Percentiles rank a stretch among this genome's conserved stretches.
Conservation (phyloP, 2,329 filamentous ascomycete species). For the Zelopaecilomyces penicillatus region DNA sequence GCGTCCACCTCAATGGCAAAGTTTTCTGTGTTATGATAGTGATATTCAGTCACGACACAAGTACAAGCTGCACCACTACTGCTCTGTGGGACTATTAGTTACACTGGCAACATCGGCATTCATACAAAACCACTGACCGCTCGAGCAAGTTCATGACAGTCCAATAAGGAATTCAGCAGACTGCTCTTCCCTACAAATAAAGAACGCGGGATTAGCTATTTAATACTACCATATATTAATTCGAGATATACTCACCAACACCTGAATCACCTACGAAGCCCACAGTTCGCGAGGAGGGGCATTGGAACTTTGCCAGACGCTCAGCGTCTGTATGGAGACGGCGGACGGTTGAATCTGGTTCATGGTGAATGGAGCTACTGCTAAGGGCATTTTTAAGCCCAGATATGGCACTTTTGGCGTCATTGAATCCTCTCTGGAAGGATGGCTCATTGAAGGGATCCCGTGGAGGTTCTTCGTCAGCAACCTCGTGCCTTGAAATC, state of each 20-base stretch:
- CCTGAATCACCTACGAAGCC: conserved; percentile 42
- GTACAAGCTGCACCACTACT: conserved; percentile 37
- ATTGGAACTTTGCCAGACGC: conserved; percentile 27
- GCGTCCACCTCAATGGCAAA: conserved; percentile 27
- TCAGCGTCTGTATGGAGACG: conserved; percentile 24
- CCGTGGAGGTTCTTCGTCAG: conserved; percentile 24
- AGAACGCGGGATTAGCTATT: not conserved
- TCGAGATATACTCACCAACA: conserved; percentile 23
- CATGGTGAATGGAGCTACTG: conserved; percentile 25
- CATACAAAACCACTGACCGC: conserved; percentile 26
- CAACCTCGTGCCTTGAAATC: conserved; percentile 14
- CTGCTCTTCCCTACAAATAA: conserved; percentile 36
- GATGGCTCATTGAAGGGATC: conserved; percentile 27
- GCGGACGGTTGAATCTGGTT: conserved; percentile 30
- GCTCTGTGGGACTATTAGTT: conserved; percentile 24
- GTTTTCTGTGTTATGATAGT: conserved; percentile 23
- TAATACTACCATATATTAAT: not conserved
- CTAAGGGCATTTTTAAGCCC: conserved; percentile 24
- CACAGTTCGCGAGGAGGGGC: conserved; percentile 31
- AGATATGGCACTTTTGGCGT: conserved; percentile 25
- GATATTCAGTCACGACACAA: conserved; percentile 39
- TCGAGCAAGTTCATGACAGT: conserved; percentile 29
- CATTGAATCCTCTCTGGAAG: conserved; percentile 25
- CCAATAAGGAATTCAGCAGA: conserved; percentile 39
- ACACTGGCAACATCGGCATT: not conserved